Conservation (phyloP, 805 yeast genomes). For the Brettanomyces anomalus region DNA sequence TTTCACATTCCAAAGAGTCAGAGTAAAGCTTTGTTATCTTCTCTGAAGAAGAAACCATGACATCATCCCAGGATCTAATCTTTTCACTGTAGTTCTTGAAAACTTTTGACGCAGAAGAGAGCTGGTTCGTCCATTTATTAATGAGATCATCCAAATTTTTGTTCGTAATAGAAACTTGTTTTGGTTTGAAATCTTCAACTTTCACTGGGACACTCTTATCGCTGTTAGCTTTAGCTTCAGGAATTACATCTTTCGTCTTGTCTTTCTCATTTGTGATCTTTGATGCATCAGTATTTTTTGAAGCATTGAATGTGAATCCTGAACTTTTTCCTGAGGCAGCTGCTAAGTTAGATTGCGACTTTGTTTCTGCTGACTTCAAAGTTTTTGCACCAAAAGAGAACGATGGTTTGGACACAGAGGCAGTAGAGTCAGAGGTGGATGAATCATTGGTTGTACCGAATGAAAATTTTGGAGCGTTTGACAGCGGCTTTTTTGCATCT, state of each 20-base stretch:
- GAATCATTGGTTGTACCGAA: conserved; percentile 9
- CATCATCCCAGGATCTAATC: conserved; percentile 79
- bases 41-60: conserved; percentile 76
- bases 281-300: conserved; percentile 8
- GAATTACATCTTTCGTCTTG: not conserved
- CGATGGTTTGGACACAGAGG: not conserved
- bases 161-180: conserved; percentile 73
- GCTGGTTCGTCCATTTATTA: conserved; percentile 85
- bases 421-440: not conserved
- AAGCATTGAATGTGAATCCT: conserved; percentile 7
- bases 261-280: not conserved
- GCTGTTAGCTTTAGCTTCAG: not conserved
- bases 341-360: not conserved
- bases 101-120: conserved; percentile 61
- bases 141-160: conserved; percentile 89
- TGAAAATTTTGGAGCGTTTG: conserved; percentile 5
- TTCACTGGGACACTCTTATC: conserved; percentile 20
- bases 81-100: conserved; percentile 69
- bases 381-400: not conserved
- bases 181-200: conserved; percentile 51
- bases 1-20: conserved; percentile 76
- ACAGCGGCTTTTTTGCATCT: conserved; percentile 5
- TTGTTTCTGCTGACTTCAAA: conserved; percentile 1
- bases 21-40: conserved; percentile 70
- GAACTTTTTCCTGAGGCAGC: not conserved